Conservation (phyloP, 768 basidiomycete genomes). For the Tremella fuciformis region DNA sequence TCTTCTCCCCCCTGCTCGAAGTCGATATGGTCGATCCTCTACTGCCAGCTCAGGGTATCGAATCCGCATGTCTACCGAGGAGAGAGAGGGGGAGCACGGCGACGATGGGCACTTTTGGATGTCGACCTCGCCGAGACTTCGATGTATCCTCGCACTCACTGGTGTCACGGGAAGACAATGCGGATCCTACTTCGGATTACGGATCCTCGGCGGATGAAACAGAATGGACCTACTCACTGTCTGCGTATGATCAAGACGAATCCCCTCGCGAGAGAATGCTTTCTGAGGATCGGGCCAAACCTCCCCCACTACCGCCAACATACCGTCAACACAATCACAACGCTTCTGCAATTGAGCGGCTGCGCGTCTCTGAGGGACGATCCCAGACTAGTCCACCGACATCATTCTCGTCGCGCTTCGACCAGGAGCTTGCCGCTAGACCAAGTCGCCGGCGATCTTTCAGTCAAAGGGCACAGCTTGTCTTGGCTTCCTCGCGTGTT, state of each 20-base stretch:
- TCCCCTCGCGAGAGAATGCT: not conserved
- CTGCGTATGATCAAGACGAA: not conserved
- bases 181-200: not conserved
- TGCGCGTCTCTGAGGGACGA: too few species aligned
- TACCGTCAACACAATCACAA: not conserved
- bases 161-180: not conserved
- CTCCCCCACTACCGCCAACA: not conserved
- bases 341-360: not conserved
- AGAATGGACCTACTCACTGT: conserved; percentile 1
- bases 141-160: not conserved
- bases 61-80: not conserved
- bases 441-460: not conserved
- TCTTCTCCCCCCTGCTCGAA: conserved; percentile 10
- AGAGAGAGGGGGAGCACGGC: too few species aligned
- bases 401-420: too few species aligned
- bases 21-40: not conserved
- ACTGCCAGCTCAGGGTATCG: too few species aligned
- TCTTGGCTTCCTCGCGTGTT: not conserved
- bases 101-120: not conserved
- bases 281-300: not conserved
- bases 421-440: too few species aligned
- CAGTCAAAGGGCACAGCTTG: not conserved
- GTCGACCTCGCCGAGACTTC: not conserved
- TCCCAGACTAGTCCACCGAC: too few species aligned
- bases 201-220: not conserved